Evolutionary conservation across 805 yeast genomes (phyloP), one percentile per base, ranked within the genome.

Genomic region (Myxozyma sirexii): DNA sequence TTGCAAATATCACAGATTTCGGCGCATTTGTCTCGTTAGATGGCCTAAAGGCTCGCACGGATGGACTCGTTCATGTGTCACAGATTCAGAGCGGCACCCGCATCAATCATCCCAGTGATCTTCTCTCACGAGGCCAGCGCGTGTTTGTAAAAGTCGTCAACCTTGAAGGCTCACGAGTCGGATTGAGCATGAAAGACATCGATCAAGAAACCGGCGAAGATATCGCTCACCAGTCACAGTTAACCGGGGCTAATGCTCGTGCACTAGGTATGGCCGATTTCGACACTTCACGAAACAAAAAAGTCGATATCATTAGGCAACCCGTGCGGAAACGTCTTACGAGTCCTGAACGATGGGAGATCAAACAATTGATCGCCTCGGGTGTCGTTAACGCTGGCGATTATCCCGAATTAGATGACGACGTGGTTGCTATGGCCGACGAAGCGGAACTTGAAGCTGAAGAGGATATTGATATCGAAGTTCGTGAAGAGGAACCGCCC

Each of bases 281-380:
- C n/a, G 47, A 39, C 24, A 29, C 53, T 17, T 35, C 27, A 26
- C 26, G 47, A 17, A 45, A 46, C 17, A 38, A 29, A 24, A 35
- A 54, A 23, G 46, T 39, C 27, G 46, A 54, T 38, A n/a, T 41
- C 13, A 33, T 45, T 26, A 44, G 37, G n/a, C 50, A 37, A 13
- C 43, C 48, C 21, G 35, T 49, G 23, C 76, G 73, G 62, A 74
- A 79, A 61, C 78, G 88, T 54, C 71, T 86, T 37, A 86, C 96
- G 0, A 87, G 96, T 0, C 96, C 96, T 0, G 98, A 92, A 72
- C 74, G 90, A 57, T 92, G 97, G 96, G 97, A 93, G 70, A 79
- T 89, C 53, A 78, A 88, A 35, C 97, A 92, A 70, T 75, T 92
- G 46, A 88, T 87, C 26, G 85, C 93, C 0, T 82, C 93, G 4